A percentile compares a stretch with the other conserved stretches of the same genome.
phyloP scores from a whole-genome alignment of 306 rosid genomes.

The Abrus precatorius region DNA sequence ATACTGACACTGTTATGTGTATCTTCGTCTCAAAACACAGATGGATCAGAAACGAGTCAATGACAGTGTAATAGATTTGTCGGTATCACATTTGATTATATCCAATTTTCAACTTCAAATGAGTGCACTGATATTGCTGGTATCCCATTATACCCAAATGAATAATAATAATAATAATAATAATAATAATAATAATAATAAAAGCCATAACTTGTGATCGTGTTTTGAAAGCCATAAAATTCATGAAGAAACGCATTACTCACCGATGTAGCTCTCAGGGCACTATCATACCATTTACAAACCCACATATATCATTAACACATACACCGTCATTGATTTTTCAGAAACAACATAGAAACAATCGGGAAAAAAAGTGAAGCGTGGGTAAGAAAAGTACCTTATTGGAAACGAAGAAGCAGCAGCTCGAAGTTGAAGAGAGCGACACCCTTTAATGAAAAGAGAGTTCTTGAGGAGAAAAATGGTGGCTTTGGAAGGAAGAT shows the following conservation, averaged over 20 bases:
- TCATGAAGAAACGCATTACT: background rate
- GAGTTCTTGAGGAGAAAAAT: background rate
- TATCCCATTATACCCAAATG: background rate
- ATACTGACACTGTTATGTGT: background rate
- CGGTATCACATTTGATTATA: background rate
- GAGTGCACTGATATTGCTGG: background rate
- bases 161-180: background rate
- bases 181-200: background rate
- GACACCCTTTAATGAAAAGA: background rate
- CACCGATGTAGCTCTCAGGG: background rate
- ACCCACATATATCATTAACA: background rate
- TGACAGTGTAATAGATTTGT: background rate
- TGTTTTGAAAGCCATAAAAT: background rate
- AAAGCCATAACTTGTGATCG: background rate
- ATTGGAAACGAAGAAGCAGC: background rate
- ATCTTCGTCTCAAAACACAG: background rate
- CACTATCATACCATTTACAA: background rate
- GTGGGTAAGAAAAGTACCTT: background rate
- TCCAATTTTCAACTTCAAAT: background rate
- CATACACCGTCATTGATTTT: background rate
- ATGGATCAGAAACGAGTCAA: background rate
- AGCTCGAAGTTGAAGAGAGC: background rate
- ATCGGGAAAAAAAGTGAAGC: background rate
- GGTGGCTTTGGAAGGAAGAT: background rate
- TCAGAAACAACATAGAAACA: background rate